Percentiles rank a stretch among this genome's conserved stretches.
phyloP scores from a whole-genome alignment of 306 rosid species.

The Hippophae rhamnoides region DNA sequence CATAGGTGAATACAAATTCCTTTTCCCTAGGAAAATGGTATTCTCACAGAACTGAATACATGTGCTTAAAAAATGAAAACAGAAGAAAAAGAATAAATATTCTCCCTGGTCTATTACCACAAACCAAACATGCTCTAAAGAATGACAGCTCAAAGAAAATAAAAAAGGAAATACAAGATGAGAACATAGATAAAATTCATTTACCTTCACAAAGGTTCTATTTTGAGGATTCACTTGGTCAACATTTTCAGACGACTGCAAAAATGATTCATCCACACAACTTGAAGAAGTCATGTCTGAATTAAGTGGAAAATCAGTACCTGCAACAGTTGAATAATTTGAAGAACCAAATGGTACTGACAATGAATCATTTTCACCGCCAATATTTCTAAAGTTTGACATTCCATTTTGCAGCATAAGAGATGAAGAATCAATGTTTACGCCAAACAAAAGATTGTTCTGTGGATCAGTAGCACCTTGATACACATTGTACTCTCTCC shows the following conservation, averaged over 20 bases:
- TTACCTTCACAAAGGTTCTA: slow-evolving; percentile 87
- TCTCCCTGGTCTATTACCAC: too few relatives aligned
- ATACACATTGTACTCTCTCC: slow-evolving; percentile 76
- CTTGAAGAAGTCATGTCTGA: slow-evolving; percentile 46
- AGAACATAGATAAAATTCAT: background rate
- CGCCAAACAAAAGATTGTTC: slow-evolving; percentile 80
- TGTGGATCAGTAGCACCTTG: slow-evolving; percentile 86
- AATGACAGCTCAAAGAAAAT: background rate
- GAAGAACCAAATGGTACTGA: slow-evolving; percentile 55
- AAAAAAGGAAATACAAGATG: too few relatives aligned
- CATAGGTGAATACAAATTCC: too few relatives aligned
- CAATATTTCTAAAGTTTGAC: slow-evolving; percentile 57
- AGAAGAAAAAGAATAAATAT: too few relatives aligned
- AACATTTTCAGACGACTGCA: slow-evolving; percentile 50
- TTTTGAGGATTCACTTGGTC: slow-evolving; percentile 54
- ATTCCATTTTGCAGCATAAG: slow-evolving; percentile 77
- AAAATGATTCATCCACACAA: slow-evolving; percentile 58
- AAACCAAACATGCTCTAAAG: background rate
- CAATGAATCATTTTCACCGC: slow-evolving; percentile 40
- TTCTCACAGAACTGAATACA: too few relatives aligned
- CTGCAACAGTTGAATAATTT: slow-evolving; percentile 54
- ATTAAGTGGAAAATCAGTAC: slow-evolving; percentile 46
- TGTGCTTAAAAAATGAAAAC: too few relatives aligned
- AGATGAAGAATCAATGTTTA: slow-evolving; percentile 76
- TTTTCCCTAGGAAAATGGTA: too few relatives aligned